Conservation (phyloP, 1,284 basidiomycete genomes). For the Takashimella koratensis region DNA sequence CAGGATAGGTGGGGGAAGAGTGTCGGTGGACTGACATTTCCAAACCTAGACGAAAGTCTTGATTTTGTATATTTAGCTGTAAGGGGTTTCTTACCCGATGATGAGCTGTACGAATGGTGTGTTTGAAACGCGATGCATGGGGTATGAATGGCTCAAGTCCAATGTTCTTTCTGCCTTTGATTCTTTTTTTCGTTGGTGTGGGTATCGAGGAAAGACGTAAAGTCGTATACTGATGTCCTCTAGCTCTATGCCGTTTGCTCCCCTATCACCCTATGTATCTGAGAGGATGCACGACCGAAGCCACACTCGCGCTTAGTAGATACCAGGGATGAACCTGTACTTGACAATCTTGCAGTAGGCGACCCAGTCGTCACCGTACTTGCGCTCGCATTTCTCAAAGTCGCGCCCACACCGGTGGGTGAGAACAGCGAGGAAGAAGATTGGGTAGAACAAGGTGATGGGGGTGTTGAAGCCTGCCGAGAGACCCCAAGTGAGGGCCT, state of each 20-base stretch:
- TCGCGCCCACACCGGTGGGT: slow-evolving; percentile 83
- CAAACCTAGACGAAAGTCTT: no score
- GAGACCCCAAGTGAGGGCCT: slow-evolving; percentile 86
- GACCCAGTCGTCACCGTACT: slow-evolving; percentile 96
- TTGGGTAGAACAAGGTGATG: slow-evolving; percentile 93
- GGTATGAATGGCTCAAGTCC: no score
- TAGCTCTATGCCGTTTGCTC: no score
- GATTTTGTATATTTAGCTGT: no score
- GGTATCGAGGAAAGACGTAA: no score
- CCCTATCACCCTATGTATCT: no score
- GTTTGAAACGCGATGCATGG: no score
- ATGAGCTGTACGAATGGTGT: no score
- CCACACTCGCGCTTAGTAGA: slow-evolving; percentile 51
- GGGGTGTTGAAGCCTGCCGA: slow-evolving; percentile 75
- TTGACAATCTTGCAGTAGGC: slow-evolving; percentile 76
- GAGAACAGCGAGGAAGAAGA: slow-evolving; percentile 87
- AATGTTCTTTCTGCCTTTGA: neutral
- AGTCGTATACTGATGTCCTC: no score
- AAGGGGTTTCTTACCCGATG: no score
- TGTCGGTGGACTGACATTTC: slow-evolving; percentile 24
- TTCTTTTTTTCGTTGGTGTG: neutral
- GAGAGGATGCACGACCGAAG: no score
- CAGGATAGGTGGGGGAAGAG: slow-evolving; percentile 9
- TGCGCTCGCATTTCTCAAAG: slow-evolving; percentile 86
- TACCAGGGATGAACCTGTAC: slow-evolving; percentile 79